A percentile compares a stretch with the other conserved stretches of the same genome.
Evolutionary conservation across 805 yeast genomes (phyloP).

Genomic region (Dipodascus geniculatus): DNA sequence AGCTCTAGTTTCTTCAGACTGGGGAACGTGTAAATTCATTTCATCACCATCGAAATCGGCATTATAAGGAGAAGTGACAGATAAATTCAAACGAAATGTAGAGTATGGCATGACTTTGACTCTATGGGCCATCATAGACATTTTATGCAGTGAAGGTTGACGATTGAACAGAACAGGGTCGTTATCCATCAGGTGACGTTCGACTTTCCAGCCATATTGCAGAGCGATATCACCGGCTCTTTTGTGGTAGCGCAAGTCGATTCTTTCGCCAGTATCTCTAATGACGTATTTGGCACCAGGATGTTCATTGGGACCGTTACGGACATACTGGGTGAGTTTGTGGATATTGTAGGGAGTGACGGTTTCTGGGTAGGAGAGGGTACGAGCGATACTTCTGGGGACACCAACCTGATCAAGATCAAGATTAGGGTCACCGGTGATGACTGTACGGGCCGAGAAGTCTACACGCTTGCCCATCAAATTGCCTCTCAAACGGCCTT

Average conservation of each 20-base stretch:
- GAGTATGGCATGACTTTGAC: conserved; percentile 98
- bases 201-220: conserved; percentile 99
- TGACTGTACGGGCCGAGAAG: conserved; percentile 97
- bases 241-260: conserved; percentile 91
- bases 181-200: conserved; percentile 93
- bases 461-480: conserved; percentile 99
- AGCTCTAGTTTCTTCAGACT: conserved; percentile 94
- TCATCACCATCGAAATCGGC: conserved; percentile 99
- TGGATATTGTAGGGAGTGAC: conserved; percentile 97
- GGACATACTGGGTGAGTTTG: conserved; percentile 79
- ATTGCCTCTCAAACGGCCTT: conserved; percentile 97
- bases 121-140: conserved; percentile 99
- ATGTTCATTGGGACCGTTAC: conserved; percentile 98
- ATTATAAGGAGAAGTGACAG: conserved; percentile 98
- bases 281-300: conserved; percentile 99
- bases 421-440: conserved; percentile 97
- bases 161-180: conserved; percentile 98
- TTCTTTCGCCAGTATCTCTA: conserved; percentile 97
- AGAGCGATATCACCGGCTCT: conserved; percentile 97
- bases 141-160: conserved; percentile 97
- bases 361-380: conserved; percentile 91
- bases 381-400: conserved; percentile 91
- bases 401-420: conserved; percentile 99
- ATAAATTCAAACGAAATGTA: conserved; percentile 88
- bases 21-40: conserved; percentile 99